phyloP scores from a whole-genome alignment of 805 yeast genomes.

The Teunomyces pallodes region DNA sequence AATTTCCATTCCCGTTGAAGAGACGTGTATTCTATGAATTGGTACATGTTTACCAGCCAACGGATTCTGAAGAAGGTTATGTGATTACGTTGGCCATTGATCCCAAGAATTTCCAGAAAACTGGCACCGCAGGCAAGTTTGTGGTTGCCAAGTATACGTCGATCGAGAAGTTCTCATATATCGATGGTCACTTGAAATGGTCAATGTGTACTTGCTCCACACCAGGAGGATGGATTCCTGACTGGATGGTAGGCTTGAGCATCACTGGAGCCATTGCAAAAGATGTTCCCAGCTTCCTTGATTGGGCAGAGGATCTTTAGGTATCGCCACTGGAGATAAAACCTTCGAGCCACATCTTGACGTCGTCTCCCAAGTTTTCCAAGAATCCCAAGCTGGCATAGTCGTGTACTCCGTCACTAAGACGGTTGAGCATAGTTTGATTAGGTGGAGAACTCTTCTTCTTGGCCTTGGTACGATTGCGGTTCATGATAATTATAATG shows the following conservation, averaged over 20 bases:
- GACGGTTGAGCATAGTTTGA: slow-evolving; percentile 9
- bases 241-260: slow-evolving; percentile 29
- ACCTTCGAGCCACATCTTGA: slow-evolving; percentile 38
- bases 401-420: slow-evolving; percentile 25
- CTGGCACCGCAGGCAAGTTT: slow-evolving; percentile 12
- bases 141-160: slow-evolving; percentile 36
- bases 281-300: slow-evolving; percentile 39
- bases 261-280: slow-evolving; percentile 35
- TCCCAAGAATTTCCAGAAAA: slow-evolving; percentile 18
- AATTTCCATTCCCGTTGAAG: slow-evolving; percentile 36
- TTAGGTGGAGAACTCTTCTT: slow-evolving; percentile 8
- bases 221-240: slow-evolving; percentile 40
- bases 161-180: slow-evolving; percentile 28
- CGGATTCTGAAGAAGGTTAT: slow-evolving; percentile 18
- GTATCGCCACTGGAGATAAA: slow-evolving; percentile 18
- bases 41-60: slow-evolving; percentile 24
- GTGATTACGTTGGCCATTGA: slow-evolving; percentile 34
- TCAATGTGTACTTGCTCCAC: slow-evolving; percentile 38
- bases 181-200: slow-evolving; percentile 29
- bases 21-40: slow-evolving; percentile 36
- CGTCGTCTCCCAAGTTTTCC: slow-evolving; percentile 43
- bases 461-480: slow-evolving; percentile 20
- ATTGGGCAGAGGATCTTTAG: slow-evolving; percentile 19
- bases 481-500: slow-evolving; percentile 35
- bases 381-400: slow-evolving; percentile 35